A percentile compares a stretch with the other conserved stretches of the same genome.
Conservation (phyloP, 768 basidiomycete species). For the Lactarius evosmus region DNA sequence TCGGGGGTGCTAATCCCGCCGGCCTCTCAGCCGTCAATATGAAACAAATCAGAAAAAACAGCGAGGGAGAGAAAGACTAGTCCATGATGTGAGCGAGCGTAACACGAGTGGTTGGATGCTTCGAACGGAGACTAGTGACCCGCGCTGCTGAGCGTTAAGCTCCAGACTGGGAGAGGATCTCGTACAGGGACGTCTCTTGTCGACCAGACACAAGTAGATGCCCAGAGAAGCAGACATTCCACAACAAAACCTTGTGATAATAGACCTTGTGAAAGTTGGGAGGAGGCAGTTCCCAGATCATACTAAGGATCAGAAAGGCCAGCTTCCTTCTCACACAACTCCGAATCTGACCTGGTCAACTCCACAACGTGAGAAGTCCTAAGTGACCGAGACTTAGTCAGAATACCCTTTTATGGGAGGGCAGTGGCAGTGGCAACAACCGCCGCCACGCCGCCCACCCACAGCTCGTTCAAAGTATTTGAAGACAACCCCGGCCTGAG, state of each 20-base stretch:
- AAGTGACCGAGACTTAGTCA: no score
- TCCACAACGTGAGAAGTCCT: no score
- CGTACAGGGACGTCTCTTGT: background rate
- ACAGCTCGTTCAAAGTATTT: no score
- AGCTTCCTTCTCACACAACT: background rate
- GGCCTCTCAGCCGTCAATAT: no score
- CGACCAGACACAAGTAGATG: background rate
- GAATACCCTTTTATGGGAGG: no score
- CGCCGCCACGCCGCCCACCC: no score
- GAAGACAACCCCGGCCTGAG: no score
- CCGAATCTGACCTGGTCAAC: no score
- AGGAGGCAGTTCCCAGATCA: background rate
- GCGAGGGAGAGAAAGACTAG: background rate
- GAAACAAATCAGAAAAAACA: background rate
- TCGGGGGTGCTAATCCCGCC: no score
- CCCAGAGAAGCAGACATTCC: background rate
- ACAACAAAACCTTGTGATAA: background rate
- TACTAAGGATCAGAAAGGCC: background rate
- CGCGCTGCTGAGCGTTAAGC: background rate
- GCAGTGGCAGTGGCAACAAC: no score
- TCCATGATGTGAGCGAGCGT: background rate
- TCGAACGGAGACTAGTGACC: background rate
- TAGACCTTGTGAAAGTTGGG: background rate
- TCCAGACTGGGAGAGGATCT: background rate
- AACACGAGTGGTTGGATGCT: background rate